Base-by-base conservation (phyloP, 2,329 filamentous ascomycete genomes). In the Cadophora gregata region DNA sequence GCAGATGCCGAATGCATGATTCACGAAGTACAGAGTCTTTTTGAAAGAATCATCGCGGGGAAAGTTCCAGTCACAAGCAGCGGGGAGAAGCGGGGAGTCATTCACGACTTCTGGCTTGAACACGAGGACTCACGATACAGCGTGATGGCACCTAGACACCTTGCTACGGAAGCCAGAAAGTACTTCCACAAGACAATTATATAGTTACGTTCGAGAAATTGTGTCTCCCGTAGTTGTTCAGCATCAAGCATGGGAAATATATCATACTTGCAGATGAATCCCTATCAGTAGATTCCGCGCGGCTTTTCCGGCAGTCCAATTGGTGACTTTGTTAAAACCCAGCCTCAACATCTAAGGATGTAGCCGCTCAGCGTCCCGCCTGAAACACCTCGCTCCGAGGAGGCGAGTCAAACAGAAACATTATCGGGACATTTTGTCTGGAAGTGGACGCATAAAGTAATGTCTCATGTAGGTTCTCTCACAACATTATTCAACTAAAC, bases 1-100 rank as follows among this genome's bases (percentile, higher is more conserved):
- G 77, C 71, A 1, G 79, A 81, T 70, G 80, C 75, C 2, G 77
- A 78, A 62, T 70, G 76, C 33, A 77, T 79, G 64, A 70, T 81
- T 60, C 66, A 75, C 8, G 73, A 76, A 33, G 74, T 80, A 19
- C 73, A 75, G 64, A 66, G 63, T 3, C 71, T 80, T 24, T 79
- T 80, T 58, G 65, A 71, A 55, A 68, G 72, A 29, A 75, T 79
- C 2, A 71, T 80, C 38, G 69, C 65, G 6, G 77, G 76, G 0
- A 72, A 79, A 24, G 73, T 80, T 2, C 75, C 77, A 1, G 75
- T 80, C 0, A 71, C 68, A 10, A 70, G 74, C 19, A 77, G 74
- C 51, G 67, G 71, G 8, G 68, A 69, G 27, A 73, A 72, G 58
- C 68, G 76, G 25, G 78, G 75, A 1, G 76, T 79, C 38, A 69